Evolutionary conservation across 805 yeast species (phyloP).

Genomic region (Lipomyces yamadae): DNA sequence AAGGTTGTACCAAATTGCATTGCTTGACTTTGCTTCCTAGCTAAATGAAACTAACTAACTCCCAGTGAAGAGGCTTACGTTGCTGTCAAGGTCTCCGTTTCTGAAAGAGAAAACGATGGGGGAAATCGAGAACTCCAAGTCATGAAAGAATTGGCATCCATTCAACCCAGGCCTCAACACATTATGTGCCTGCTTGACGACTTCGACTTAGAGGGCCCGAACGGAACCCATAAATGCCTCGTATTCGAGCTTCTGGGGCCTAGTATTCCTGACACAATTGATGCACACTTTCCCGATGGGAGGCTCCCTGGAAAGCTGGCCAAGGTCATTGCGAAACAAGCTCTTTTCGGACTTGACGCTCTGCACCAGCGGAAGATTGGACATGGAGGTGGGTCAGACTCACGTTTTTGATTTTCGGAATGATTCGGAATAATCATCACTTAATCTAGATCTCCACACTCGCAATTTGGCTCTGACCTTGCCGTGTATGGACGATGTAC

Average conservation of each 20-base stretch:
- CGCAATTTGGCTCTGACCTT: neutral
- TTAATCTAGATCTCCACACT: neutral
- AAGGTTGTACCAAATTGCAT: neutral
- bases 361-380: neutral
- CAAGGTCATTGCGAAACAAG: neutral
- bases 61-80: neutral
- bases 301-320: neutral
- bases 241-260: constrained; percentile 5
- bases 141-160: neutral
- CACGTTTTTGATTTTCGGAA: neutral
- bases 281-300: neutral
- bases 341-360: neutral
- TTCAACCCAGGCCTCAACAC: neutral
- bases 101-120: neutral
- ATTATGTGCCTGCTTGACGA: neutral
- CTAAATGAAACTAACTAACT: neutral
- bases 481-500: neutral
- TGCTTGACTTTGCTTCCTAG: constrained; percentile 3
- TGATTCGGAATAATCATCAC: neutral
- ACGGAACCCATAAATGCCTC: constrained; percentile 4
- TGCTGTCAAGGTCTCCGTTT: neutral
- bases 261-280: neutral
- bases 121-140: neutral
- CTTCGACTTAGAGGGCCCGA: neutral
- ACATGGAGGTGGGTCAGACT: constrained; percentile 1